Base-by-base conservation (phyloP, 2,329 filamentous ascomycete genomes). In the Rutstroemia sydowiana region DNA sequence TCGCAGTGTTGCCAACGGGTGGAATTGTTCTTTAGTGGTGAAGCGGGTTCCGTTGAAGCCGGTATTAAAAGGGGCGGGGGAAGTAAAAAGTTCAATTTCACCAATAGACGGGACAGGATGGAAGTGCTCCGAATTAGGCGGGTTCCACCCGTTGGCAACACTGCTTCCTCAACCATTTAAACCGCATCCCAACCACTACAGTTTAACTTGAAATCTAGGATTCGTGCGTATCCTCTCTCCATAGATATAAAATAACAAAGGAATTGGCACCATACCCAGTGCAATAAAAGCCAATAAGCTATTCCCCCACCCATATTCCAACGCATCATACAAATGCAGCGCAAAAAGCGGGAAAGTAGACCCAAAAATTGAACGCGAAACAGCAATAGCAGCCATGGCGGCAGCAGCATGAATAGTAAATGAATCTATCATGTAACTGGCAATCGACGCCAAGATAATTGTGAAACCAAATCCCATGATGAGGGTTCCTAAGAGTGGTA, bases 371-470 rank as follows among this genome's bases (percentile, higher is more conserved):
- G 54, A 59, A 11, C 66, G 51, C 10, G 65, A 26, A 30, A 67
- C 62, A 10, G 63, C 65, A 52, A 69, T 68, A 13, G 61, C 67
- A 3, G 65, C 66, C 10, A 68, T 57, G 16, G 64, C 61, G 11
- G 58, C 61, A 23, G 64, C 66, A 6, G 69, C 68, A 47, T 67
- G 64, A 28, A 59, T 55, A 3, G 56, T 57, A 55, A 69, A 70
- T 9, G 59, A 59, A 45, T 70, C 66, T 5, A 62, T 61, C 14
- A 69, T 61, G 56, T 71, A 68, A 5, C 28, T 39, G 7, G 45
- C 75, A 8, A 30, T 18, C 7, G 34, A 23, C 14, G 37, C 5
- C 10, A 36, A 30, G 18, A 32, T 34, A 14, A 20, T 41, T 18
- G 28, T 11, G 11, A 49, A 31, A 2, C 39, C 47, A 10, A 42